Conservation (phyloP, 2,329 filamentous ascomycete genomes). For the Nemania bipapillata region DNA sequence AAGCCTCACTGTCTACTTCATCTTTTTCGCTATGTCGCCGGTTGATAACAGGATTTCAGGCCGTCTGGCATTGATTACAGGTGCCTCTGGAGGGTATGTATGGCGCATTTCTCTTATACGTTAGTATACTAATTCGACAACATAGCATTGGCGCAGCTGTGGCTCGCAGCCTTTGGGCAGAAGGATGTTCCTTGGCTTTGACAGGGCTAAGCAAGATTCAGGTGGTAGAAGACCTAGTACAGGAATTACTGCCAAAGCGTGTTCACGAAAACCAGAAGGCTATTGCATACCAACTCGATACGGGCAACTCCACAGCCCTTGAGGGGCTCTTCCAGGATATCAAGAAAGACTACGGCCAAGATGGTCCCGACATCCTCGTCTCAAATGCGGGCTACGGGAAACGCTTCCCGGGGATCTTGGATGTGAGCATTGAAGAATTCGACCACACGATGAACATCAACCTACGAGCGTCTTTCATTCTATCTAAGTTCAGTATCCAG, state of each 20-base stretch:
- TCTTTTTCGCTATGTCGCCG: slow-evolving; percentile 41
- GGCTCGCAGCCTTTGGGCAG: slow-evolving; percentile 50
- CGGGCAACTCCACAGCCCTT: slow-evolving; percentile 65
- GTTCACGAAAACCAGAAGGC: slow-evolving; percentile 54
- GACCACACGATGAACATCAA: slow-evolving; percentile 72
- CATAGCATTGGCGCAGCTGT: slow-evolving; percentile 53
- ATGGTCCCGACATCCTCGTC: slow-evolving; percentile 69
- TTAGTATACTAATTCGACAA: slow-evolving; percentile 23
- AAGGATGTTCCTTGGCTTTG: slow-evolving; percentile 52
- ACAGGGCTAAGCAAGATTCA: slow-evolving; percentile 49
- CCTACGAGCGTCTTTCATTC: slow-evolving; percentile 69
- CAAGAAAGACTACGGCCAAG: slow-evolving; percentile 60
- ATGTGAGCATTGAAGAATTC: slow-evolving; percentile 72
- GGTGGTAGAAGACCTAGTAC: slow-evolving; percentile 46
- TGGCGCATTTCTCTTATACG: background rate
- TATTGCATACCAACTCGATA: slow-evolving; percentile 68
- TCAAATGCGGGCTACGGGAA: slow-evolving; percentile 75
- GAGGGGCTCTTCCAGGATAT: slow-evolving; percentile 66
- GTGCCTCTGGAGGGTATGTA: slow-evolving; percentile 54
- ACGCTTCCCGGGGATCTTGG: slow-evolving; percentile 65
- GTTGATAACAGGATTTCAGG: slow-evolving; percentile 52
- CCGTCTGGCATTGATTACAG: slow-evolving; percentile 52
- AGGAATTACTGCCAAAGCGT: slow-evolving; percentile 44
- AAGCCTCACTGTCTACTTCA: background rate
- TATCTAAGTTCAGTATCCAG: slow-evolving; percentile 69